Conservation (phyloP, 371 early-diverging fungal species). For the Saksenaea vasiformis region DNA sequence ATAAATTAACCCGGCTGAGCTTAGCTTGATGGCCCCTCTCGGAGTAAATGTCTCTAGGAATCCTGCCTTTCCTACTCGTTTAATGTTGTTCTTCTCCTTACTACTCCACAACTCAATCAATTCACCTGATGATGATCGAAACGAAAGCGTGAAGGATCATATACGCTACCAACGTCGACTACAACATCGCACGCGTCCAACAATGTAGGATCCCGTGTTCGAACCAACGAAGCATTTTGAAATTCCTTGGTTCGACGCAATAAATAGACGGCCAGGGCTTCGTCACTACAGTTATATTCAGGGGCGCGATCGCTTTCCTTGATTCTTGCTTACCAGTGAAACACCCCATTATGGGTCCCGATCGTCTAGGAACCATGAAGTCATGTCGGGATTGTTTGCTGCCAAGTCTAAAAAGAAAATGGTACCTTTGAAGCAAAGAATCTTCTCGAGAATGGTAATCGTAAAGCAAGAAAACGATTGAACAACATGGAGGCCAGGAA, state of each 20-base stretch:
- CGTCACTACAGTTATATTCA: background rate
- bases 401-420: background rate
- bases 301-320: background rate
- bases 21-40: slow-evolving; percentile 72
- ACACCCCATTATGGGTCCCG: background rate
- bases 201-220: slow-evolving; percentile 74
- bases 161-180: slow-evolving; percentile 93
- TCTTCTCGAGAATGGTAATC: too few relatives aligned
- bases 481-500: too few relatives aligned
- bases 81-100: background rate
- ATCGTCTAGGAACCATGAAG: background rate
- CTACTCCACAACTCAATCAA: background rate
- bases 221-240: slow-evolving; percentile 41
- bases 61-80: slow-evolving; percentile 45
- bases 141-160: slow-evolving; percentile 65
- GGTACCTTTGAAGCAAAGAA: background rate
- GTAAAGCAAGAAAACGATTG: too few relatives aligned
- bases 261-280: background rate
- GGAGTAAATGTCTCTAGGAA: slow-evolving; percentile 79
- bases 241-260: background rate
- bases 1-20: slow-evolving; percentile 84
- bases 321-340: background rate
- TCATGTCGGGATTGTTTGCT: background rate
- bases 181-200: slow-evolving; percentile 80
- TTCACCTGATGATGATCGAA: slow-evolving; percentile 89